Base-by-base conservation (phyloP, 192 early-diverging fungal species). In the Ramicandelaber brevisporus region DNA sequence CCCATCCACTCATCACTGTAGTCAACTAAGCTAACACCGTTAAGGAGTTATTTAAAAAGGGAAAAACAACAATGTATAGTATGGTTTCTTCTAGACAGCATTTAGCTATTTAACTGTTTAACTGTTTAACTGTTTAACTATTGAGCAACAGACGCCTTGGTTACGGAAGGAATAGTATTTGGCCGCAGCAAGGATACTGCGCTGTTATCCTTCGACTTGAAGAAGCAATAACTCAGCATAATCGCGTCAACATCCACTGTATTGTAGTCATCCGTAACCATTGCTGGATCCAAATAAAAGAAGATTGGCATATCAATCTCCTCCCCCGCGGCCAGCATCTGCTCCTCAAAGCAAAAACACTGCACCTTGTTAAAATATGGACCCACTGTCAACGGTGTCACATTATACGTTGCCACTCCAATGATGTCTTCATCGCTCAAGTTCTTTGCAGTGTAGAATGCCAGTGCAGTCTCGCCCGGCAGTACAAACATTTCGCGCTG, bases 321-420 rank as follows among this genome's bases (percentile, higher is more conserved):
- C 49, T 98, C 92, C 6, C 64, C 63, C 0, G 84, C 71, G 31
- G 57, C 59, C 34, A 98, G 53, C 50, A 70, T 73, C 50, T 98
- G 92, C 50, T 93, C 87, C 38, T 98, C 92, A 59, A 98, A 98
- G 48, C 92, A 98, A 39, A 98, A 98, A 45, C 92, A 98, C 45
- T 98, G 92, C 34, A 98, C 87, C 59, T 98, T 98, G 66, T 98
- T 98, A 42, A 98, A 98, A 34, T 98, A 87, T 37, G 72, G 79
- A 7, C 78, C 92, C 0, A 78, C 84, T 40, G 81, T 76, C 30
- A 69, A 61, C 2, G 92, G 92, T 3, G 81, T 70, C 12, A 98
- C 88, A 40, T 86, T 88, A 37, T 98, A 98, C 1, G 92, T 98
- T 2, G 81, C 80, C 35, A 98, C 76, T 7, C 92, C 92, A 31